Percentiles rank a stretch among this genome's conserved stretches.
Conservation (phyloP, 345 rosid genomes). For the Euphorbia peplus region DNA sequence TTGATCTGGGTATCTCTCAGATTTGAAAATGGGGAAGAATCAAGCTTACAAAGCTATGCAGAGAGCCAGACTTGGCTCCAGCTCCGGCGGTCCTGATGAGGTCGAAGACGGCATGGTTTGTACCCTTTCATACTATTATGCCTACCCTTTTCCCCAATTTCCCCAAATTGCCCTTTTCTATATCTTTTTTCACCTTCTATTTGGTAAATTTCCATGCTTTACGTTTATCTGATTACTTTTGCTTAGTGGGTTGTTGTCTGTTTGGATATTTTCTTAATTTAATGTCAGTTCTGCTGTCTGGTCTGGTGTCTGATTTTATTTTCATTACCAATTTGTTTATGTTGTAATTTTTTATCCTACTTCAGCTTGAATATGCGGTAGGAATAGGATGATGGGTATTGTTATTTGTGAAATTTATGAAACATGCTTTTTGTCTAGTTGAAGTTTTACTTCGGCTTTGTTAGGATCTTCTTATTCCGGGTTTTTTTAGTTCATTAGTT, state of each 20-base stretch:
- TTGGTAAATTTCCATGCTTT: background rate
- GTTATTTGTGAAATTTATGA: background rate
- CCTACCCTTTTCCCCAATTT: background rate
- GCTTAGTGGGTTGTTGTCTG: background rate
- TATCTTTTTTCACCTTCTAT: background rate
- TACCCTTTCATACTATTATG: slow-evolving; percentile 62
- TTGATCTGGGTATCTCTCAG: slow-evolving; percentile 17
- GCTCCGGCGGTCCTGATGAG: slow-evolving; percentile 82
- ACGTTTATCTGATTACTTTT: background rate
- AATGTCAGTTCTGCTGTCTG: background rate
- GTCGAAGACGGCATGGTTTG: slow-evolving; percentile 99
- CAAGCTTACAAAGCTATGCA: slow-evolving; percentile 99
- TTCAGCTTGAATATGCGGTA: background rate
- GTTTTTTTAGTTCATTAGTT: background rate
- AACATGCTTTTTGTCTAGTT: background rate
- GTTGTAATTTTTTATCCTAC: background rate
- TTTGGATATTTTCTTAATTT: background rate
- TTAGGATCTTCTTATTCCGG: background rate
- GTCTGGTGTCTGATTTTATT: background rate
- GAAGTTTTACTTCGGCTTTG: background rate
- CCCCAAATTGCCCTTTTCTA: background rate
- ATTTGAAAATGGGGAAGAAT: slow-evolving; percentile 79
- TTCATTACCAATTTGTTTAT: background rate
- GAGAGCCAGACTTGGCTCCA: slow-evolving; percentile 79
- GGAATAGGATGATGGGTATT: too few relatives aligned